Evolutionary conservation across 148 eudicot species (phyloP), one percentile per base, ranked within the genome.

Genomic region (Silene conica): DNA sequence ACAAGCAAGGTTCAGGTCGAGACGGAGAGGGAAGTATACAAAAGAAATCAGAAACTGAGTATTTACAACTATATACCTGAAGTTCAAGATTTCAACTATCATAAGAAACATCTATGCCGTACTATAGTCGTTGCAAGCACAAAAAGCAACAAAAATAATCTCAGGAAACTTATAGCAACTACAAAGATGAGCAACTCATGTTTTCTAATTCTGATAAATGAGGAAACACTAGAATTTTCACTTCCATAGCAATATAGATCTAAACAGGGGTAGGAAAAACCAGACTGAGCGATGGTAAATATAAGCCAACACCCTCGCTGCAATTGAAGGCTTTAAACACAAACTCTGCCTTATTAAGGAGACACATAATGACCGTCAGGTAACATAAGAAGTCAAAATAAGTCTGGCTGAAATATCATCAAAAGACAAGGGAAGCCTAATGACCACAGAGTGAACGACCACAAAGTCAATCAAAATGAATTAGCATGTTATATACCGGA

Each of bases 71-170:
- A 22, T 25, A 69, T 76, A 90, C 98, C 98, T 92, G 97, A 78
- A 92, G 98, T 74, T 90, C 90, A 55, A 74, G 87, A 68, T 86
- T 78, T 79, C 92, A 88, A 84, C 93, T 72, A 79, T 95, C 98
- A 87, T 92, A 95, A 59, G 84, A 55, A 78, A 95, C 80, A 82
- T 92, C 97, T 74, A 92, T 80, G 65, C 97, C 93, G 55, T 70
- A 86, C 85, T 95, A 97, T 75, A 95, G 82, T 82, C 82, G 90
- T 74, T 21, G 87, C 71, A 95, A 80, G 25, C 45, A 79, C 23
- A 73, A 13, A 78, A 77, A 59, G 50, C 48, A 56, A 69, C 71
- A 3, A 73, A 5, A 2, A 14, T 72, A 69, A 62, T 72, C 25
- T 61, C 63, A 78, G 67, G 13, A 21, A 63, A 50, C 14, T 4